phyloP scores from a whole-genome alignment of 2,329 filamentous ascomycete species.

The Trichophyton schoenleinii region DNA sequence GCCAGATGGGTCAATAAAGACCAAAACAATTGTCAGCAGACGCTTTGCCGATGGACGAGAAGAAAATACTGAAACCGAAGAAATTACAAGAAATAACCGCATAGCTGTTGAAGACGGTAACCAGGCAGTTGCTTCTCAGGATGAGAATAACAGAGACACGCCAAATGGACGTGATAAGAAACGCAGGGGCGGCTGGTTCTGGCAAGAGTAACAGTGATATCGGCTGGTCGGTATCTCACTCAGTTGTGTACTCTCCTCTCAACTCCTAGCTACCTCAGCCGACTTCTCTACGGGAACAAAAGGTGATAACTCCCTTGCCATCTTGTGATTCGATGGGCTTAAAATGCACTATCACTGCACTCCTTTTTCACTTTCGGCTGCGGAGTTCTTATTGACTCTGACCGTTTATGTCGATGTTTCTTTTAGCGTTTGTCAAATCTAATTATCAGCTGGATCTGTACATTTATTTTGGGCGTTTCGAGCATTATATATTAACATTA shows the following conservation, averaged over 20 bases:
- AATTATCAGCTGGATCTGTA: neutral
- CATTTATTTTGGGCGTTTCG: neutral
- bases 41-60: slow-evolving; percentile 49
- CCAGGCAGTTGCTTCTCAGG: neutral
- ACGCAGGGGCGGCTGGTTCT: slow-evolving; percentile 25
- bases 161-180: neutral
- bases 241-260: neutral
- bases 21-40: slow-evolving; percentile 45
- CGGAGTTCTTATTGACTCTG: neutral
- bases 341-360: neutral
- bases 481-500: neutral
- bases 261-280: neutral
- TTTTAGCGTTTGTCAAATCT: neutral
- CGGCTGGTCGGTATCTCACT: neutral
- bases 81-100: slow-evolving; percentile 7
- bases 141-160: neutral
- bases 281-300: neutral
- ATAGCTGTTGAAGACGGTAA: neutral
- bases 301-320: neutral
- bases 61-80: slow-evolving; percentile 41
- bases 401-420: neutral
- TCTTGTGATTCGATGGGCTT: neutral
- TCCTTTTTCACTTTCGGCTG: neutral
- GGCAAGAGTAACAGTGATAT: slow-evolving; percentile 21
- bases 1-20: slow-evolving; percentile 46